Conservation (phyloP, 495 filamentous ascomycete species). For the Neurospora cerealis region DNA sequence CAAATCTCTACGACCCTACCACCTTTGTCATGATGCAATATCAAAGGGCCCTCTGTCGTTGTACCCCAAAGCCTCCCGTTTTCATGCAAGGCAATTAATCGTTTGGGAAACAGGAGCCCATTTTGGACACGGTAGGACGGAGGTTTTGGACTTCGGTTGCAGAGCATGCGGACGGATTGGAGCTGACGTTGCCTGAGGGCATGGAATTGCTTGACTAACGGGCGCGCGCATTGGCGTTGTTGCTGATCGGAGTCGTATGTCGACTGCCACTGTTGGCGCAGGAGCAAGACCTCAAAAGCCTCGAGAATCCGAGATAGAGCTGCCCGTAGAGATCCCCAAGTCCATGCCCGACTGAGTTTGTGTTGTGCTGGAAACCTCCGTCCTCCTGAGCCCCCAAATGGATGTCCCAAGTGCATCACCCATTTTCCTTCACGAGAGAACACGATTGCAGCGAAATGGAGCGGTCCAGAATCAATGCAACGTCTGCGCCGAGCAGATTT, state of each 20-base stretch:
- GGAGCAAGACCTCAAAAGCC: neutral
- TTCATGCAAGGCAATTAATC: neutral
- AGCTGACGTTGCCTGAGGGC: neutral
- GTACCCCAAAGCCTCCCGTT: neutral
- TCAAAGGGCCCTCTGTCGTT: neutral
- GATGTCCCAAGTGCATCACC: constrained; percentile 2
- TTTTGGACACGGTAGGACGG: neutral
- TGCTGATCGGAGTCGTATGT: neutral
- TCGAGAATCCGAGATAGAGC: neutral
- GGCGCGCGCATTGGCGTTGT: neutral
- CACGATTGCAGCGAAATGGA: neutral
- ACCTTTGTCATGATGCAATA: neutral
- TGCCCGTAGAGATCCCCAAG: neutral
- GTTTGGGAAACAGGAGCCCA: neutral
- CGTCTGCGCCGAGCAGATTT: constrained; percentile 21
- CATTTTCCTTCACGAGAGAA: neutral
- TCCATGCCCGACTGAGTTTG: neutral
- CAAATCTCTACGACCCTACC: neutral
- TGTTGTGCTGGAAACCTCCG: constrained; percentile 3
- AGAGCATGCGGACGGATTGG: neutral
- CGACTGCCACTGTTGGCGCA: neutral
- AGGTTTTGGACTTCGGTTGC: neutral
- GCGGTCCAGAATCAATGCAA: constrained; percentile 12
- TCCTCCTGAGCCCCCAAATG: constrained; percentile 4
- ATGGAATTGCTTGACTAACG: neutral